A percentile compares a stretch with the other conserved stretches of the same genome.
These are phyloP conservation scores for Tieghemiomyces parasiticus DNA, from an alignment of 192 early-diverging fungal species.

Conservation along the genomic window DNA sequence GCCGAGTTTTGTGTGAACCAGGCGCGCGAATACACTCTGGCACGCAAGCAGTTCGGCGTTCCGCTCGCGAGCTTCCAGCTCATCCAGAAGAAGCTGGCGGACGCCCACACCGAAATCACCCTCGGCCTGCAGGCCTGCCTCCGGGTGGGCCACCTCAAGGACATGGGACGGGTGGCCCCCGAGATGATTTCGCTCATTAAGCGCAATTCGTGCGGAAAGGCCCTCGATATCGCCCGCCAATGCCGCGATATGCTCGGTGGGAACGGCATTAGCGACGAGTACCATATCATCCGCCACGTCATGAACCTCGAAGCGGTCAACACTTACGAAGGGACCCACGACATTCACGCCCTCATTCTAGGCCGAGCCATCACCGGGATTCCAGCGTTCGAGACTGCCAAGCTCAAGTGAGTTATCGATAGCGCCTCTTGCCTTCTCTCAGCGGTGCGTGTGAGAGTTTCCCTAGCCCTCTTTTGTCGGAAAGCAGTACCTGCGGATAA, in stretches of 20 bases:
- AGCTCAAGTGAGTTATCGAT: too few species aligned
- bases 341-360: slow-evolving; percentile 87
- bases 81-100: slow-evolving; percentile 93
- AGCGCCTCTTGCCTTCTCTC: too few species aligned
- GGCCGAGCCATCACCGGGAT: slow-evolving; percentile 92
- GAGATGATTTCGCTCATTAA: slow-evolving; percentile 97
- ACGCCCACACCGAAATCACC: slow-evolving; percentile 84
- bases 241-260: slow-evolving; percentile 89
- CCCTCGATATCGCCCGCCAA: slow-evolving; percentile 78
- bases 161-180: slow-evolving; percentile 63
- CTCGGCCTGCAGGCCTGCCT: slow-evolving; percentile 75
- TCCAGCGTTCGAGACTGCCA: slow-evolving; percentile 49
- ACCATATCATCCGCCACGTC: slow-evolving; percentile 89
- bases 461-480: too few species aligned
- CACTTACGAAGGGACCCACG: slow-evolving; percentile 96
- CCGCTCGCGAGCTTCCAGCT: slow-evolving; percentile 89
- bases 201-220: slow-evolving; percentile 90
- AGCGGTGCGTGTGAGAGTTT: too few species aligned
- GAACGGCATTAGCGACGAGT: slow-evolving; percentile 92
- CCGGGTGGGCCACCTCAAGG: slow-evolving; percentile 88
- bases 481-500: too few species aligned
- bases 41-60: slow-evolving; percentile 84
- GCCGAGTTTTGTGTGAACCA: slow-evolving; percentile 82
- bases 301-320: slow-evolving; percentile 86
- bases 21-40: slow-evolving; percentile 80